Percentiles rank a stretch among this genome's conserved stretches.
These are phyloP conservation scores for Suhomyces maxii DNA, from an alignment of 1,139 yeast species.

Conservation along the genomic window DNA sequence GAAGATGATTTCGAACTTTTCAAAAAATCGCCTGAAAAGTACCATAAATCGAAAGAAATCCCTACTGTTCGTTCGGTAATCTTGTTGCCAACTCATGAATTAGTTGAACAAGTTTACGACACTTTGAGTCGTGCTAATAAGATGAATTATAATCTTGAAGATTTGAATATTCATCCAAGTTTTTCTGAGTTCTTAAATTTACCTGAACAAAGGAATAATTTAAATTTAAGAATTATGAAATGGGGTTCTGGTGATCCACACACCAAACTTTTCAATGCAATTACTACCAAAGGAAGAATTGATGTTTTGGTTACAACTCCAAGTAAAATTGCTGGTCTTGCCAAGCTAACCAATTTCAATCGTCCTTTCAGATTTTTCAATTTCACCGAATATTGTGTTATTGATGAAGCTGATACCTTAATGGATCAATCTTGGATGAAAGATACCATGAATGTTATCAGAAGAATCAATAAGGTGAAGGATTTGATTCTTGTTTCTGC, in stretches of 20 bases:
- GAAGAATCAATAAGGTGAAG: conserved; percentile 51
- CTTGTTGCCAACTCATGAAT: conserved; percentile 84
- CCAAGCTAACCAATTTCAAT: conserved; percentile 42
- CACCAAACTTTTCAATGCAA: conserved; percentile 47
- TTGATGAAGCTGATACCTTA: conserved; percentile 96
- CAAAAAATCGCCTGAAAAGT: conserved; percentile 27
- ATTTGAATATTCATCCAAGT: conserved; percentile 18
- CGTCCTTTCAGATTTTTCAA: conserved; percentile 50
- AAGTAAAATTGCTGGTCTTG: conserved; percentile 53
- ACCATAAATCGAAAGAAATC: conserved; percentile 27
- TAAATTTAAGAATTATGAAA: conserved; percentile 50
- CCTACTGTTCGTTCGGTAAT: conserved; percentile 67
- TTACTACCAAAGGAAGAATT: conserved; percentile 48
- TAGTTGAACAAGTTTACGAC: conserved; percentile 74
- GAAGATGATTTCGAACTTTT: conserved; percentile 47
- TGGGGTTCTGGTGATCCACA: conserved; percentile 60
- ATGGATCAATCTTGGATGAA: conserved; percentile 80
- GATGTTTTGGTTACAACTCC: conserved; percentile 90
- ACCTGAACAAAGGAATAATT: conserved; percentile 25
- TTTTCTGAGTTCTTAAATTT: conserved; percentile 25
- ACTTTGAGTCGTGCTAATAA: conserved; percentile 47
- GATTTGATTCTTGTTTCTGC: conserved; percentile 84
- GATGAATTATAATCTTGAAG: conserved; percentile 22
- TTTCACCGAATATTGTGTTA: conserved; percentile 59
- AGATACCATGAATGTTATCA: conserved; percentile 61